Evolutionary conservation across 805 yeast species (phyloP).

Genomic region (Pichia paraexigua): DNA sequence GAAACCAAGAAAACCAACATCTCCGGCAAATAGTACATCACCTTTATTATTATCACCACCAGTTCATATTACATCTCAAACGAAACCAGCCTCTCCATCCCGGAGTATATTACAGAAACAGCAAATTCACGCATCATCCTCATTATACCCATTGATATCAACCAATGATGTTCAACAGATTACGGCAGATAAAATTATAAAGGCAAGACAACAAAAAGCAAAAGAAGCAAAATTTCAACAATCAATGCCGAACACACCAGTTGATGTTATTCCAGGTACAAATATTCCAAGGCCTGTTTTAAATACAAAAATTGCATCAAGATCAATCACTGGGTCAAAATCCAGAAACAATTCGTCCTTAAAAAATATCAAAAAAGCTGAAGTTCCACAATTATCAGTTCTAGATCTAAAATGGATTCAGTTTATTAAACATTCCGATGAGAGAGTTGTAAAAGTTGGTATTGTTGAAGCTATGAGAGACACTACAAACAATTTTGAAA

Average conservation of each 20-base stretch:
- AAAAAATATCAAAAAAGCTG: slow-evolving; percentile 8
- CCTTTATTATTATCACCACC: neutral
- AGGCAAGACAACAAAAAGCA: neutral
- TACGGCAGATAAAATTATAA: slow-evolving; percentile 5
- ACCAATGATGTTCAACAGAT: slow-evolving; percentile 1
- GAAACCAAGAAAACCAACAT: neutral
- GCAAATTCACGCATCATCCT: neutral
- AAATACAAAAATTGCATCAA: slow-evolving; percentile 26
- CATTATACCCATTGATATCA: neutral
- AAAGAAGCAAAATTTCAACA: neutral
- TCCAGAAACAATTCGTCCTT: slow-evolving; percentile 11
- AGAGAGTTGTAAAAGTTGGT: slow-evolving; percentile 52
- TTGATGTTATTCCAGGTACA: slow-evolving; percentile 50
- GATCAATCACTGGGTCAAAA: slow-evolving; percentile 4
- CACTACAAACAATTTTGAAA: slow-evolving; percentile 45
- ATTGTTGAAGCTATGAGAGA: slow-evolving; percentile 40
- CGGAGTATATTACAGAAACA: neutral
- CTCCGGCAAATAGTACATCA: neutral
- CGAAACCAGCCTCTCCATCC: neutral
- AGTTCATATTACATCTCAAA: neutral
- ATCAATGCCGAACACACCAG: neutral
- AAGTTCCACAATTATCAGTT: slow-evolving; percentile 40
- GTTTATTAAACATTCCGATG: slow-evolving; percentile 47
- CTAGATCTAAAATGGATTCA: slow-evolving; percentile 54
- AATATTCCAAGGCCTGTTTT: slow-evolving; percentile 47